A percentile compares a stretch with the other conserved stretches of the same genome.
These are phyloP conservation scores for Coprinellus micaceus DNA, from an alignment of 768 basidiomycete genomes.

Conservation along the genomic window DNA sequence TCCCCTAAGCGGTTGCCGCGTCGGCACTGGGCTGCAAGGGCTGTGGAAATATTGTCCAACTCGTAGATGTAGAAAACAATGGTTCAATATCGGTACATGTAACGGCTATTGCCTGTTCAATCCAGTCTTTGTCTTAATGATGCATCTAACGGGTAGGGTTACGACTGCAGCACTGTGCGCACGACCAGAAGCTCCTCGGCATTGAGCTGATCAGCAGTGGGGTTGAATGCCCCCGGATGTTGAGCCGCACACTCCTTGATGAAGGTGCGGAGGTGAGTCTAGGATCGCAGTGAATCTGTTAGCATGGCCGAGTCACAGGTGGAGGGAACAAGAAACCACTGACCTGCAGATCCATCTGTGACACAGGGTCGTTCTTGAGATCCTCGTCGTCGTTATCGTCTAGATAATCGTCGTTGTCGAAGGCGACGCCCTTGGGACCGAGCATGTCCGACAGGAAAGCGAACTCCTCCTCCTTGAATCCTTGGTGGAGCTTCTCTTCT, in stretches of 20 bases:
- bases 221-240: conserved; percentile 61
- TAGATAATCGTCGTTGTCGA: conserved; percentile 75
- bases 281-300: neutral
- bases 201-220: conserved; percentile 60
- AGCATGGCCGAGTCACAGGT: neutral
- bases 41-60: no score
- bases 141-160: no score
- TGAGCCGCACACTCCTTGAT: conserved; percentile 62
- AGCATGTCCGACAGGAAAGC: conserved; percentile 83
- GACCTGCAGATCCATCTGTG: conserved; percentile 78
- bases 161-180: conserved; percentile 37
- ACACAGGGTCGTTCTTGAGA: conserved; percentile 79
- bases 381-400: conserved; percentile 84
- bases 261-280: conserved; percentile 72
- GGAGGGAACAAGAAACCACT: conserved; percentile 8
- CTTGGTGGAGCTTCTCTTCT: conserved; percentile 65
- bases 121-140: no score
- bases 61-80: no score
- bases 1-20: no score
- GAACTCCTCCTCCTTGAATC: conserved; percentile 69
- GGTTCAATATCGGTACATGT: no score
- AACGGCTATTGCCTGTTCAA: neutral
- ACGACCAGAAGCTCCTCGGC: conserved; percentile 72
- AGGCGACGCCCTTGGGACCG: conserved; percentile 65
- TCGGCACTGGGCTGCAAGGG: no score